phyloP scores from a whole-genome alignment of 768 basidiomycete genomes.

The Tephrocybe sp. region DNA sequence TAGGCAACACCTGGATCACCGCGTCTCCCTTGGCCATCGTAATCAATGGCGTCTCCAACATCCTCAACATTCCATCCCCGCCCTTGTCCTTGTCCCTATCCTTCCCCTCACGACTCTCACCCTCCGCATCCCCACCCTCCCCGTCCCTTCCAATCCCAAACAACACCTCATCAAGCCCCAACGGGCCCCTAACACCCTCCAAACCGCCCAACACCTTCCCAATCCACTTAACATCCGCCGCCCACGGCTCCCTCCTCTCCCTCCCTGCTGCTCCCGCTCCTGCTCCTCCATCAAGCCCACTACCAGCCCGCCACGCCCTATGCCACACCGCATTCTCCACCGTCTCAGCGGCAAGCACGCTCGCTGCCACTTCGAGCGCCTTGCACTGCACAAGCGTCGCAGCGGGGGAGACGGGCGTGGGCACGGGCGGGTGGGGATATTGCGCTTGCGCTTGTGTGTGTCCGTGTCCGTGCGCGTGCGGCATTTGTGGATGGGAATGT shows the following conservation, averaged over 20 bases:
- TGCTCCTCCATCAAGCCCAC: conserved; percentile 4
- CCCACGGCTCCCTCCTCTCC: conserved; percentile 46
- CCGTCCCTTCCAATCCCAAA: background rate
- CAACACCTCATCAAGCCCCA: conserved; percentile 45
- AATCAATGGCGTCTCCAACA: conserved; percentile 46
- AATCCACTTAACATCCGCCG: conserved; percentile 49
- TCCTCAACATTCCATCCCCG: background rate
- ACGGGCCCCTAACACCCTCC: conserved; percentile 33
- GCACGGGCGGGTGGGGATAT: conserved; percentile 37
- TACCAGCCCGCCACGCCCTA: conserved; percentile 56
- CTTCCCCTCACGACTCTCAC: background rate
- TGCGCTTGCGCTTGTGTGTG: conserved; percentile 32
- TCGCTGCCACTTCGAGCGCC: conserved; percentile 65
- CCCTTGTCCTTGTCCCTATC: background rate
- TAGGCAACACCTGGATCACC: conserved; percentile 64
- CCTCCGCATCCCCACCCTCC: background rate
- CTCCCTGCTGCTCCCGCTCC: background rate
- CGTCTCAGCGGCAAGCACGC: conserved; percentile 60
- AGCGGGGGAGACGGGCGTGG: conserved; percentile 84
- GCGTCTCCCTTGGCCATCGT: conserved; percentile 66
- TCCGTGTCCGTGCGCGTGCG: conserved; percentile 26
- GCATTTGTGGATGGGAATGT: too few species aligned
- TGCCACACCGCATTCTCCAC: conserved; percentile 75
- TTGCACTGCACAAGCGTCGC: conserved; percentile 64
- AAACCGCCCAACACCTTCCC: conserved; percentile 39